Evolutionary conservation across 1,284 basidiomycete genomes (phyloP), one percentile per base, ranked within the genome.

Genomic region (Cerioporus squamosus): DNA sequence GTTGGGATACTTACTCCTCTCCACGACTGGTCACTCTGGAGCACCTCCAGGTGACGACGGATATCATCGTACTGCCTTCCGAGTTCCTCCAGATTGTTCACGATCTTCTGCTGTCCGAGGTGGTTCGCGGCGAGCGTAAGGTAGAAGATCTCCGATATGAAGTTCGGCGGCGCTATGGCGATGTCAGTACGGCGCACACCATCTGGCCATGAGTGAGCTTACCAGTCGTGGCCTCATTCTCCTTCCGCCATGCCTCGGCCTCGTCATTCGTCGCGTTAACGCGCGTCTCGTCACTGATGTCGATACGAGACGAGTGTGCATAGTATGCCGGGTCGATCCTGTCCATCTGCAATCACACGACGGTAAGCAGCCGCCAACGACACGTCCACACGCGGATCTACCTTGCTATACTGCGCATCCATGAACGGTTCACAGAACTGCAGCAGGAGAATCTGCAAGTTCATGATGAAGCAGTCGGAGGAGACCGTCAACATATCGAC

Each of bases 401-500:
- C 94, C 83, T 98, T 99, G 51, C 89, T 87, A 68, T 90, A 97
- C 55, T 84, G 86, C 0, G 92, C 87, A 72, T 99, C 97, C 83
- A 98, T 95, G 71, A 99, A 98, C 0, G 97, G 97, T 65, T 95
- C 94, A n/a, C 95, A 91, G 66, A 99, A 93, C 20, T 89, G 85
- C 43, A 96, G 79, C 23, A 98, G 75, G 18, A 97, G 78, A 39
- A 85, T 84, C 69, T 96, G 93, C 40, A 97, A 68, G 68, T 98
- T 99, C 60, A 94, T 84, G 90, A 98, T 93, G 75, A 94, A 98
- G 50, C 92, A 90, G 70, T 99, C 97, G 0, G 88, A 90, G 0
- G 95, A 88, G 5, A 99, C 96, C 0, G 91, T 93, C 12, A 84
- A 81, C 2, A 88, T 84, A 59, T 97, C 91, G 36, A 98, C 92